These are phyloP conservation scores for Mucor sp. DNA, from an alignment of 371 early-diverging fungal genomes.

Conservation along the genomic window DNA sequence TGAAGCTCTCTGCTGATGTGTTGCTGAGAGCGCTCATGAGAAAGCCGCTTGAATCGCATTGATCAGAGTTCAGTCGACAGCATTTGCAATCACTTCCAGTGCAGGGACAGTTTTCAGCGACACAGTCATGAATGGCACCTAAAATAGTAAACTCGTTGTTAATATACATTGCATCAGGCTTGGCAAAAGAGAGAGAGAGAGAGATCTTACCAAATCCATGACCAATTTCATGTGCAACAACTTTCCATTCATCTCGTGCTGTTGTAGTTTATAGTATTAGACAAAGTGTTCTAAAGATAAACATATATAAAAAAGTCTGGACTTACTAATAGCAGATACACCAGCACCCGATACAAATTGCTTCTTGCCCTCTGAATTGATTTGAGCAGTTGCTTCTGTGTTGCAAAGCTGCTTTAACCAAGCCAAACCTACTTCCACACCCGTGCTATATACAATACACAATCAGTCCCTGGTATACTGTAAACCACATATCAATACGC, in stretches of 20 bases:
- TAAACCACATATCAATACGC: neutral
- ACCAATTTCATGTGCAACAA: slow-evolving; percentile 95
- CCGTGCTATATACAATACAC: slow-evolving; percentile 52
- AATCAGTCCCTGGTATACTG: neutral
- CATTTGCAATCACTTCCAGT: slow-evolving; percentile 57
- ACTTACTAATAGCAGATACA: slow-evolving; percentile 75
- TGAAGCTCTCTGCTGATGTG: slow-evolving; percentile 65
- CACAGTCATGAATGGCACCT: slow-evolving; percentile 76
- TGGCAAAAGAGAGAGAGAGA: slow-evolving; percentile 32
- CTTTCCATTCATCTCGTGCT: slow-evolving; percentile 90
- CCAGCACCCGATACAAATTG: slow-evolving; percentile 82
- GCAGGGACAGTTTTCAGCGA: slow-evolving; percentile 59
- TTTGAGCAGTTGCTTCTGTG: slow-evolving; percentile 46
- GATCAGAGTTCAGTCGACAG: slow-evolving; percentile 63
- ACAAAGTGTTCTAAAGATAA: neutral
- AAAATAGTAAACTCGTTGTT: slow-evolving; percentile 2
- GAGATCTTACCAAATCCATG: slow-evolving; percentile 71
- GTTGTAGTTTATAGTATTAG: neutral
- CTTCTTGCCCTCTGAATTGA: slow-evolving; percentile 31
- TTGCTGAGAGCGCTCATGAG: slow-evolving; percentile 89
- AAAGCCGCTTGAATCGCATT: slow-evolving; percentile 80
- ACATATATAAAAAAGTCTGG: neutral
- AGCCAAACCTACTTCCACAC: slow-evolving; percentile 91
- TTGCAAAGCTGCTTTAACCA: slow-evolving; percentile 87
- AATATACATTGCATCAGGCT: neutral